These are phyloP conservation scores for Citrullus mucosospermus DNA, from an alignment of 306 rosid genomes.

Conservation along the genomic window DNA sequence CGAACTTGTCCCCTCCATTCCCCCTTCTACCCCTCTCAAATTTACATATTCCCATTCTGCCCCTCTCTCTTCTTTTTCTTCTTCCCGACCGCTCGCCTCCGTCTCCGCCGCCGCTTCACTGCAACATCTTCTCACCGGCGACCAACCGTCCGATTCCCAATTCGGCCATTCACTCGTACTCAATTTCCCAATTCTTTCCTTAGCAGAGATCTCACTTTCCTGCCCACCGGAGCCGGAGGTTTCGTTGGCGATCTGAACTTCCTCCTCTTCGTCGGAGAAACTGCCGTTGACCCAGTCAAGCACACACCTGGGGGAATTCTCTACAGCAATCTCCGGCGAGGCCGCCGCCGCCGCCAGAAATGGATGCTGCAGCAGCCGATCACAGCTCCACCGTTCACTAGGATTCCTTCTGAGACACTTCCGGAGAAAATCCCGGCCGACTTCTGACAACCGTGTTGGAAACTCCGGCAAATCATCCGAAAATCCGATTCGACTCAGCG, in stretches of 20 bases:
- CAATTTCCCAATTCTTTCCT: slow-evolving; percentile 39
- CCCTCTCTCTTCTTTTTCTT: neutral
- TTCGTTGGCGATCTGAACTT: neutral
- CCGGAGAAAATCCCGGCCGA: slow-evolving; percentile 46
- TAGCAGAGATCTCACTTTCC: slow-evolving; percentile 3
- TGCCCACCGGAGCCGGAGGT: neutral
- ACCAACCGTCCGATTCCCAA: slow-evolving; percentile 74
- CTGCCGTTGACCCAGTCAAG: slow-evolving; percentile 49
- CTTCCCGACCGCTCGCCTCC: neutral
- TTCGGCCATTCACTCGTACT: slow-evolving; percentile 28
- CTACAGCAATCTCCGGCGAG: slow-evolving; percentile 5
- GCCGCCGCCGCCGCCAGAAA: slow-evolving; percentile 21
- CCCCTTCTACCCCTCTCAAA: neutral
- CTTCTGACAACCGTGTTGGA: slow-evolving; percentile 40
- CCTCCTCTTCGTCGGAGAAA: slow-evolving; percentile 25
- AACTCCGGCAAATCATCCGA: slow-evolving; percentile 41
- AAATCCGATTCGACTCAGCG: slow-evolving; percentile 52
- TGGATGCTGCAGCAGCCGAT: slow-evolving; percentile 78
- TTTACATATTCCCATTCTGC: neutral
- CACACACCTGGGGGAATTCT: slow-evolving; percentile 75
- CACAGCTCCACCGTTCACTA: slow-evolving; percentile 60
- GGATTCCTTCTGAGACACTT: slow-evolving; percentile 52
- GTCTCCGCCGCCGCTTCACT: slow-evolving; percentile 1
- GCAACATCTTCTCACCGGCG: slow-evolving; percentile 29
- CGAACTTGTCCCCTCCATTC: slow-evolving; percentile 14